Conservation (phyloP, 495 filamentous ascomycete species). For the Penicillium herquei region DNA sequence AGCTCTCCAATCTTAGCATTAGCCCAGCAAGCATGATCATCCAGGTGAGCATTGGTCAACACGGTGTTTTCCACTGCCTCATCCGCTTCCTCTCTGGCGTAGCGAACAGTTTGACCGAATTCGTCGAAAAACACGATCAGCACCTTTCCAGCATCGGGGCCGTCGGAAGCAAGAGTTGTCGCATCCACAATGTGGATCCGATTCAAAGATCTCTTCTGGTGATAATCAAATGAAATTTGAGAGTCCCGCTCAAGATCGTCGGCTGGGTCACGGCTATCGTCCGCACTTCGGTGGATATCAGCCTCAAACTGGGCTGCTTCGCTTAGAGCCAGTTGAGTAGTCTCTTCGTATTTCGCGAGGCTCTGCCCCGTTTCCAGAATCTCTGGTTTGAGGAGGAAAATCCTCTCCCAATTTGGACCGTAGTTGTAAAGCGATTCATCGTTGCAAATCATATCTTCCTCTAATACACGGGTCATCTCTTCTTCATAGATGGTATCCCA, state of each 20-base stretch:
- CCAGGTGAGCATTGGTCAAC: not conserved
- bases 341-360: not conserved
- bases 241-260: conserved; percentile 1
- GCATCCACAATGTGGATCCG: conserved; percentile 9
- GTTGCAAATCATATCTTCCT: not conserved
- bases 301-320: conserved; percentile 1
- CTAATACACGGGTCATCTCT: not conserved
- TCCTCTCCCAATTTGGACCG: conserved; percentile 9
- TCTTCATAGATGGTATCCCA: not conserved
- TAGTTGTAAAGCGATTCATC: conserved; percentile 7
- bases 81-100: not conserved
- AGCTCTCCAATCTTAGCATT: conserved; percentile 2
- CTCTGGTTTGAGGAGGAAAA: not conserved
- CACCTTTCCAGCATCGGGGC: conserved; percentile 8
- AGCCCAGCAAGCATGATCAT: conserved; percentile 3
- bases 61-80: not conserved
- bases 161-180: conserved; percentile 8
- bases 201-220: not conserved
- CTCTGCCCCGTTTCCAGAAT: not conserved
- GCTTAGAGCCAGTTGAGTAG: not conserved
- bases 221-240: not conserved
- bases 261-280: conserved; percentile 4
- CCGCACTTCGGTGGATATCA: not conserved
- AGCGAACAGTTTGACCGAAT: conserved; percentile 10
- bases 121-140: conserved; percentile 8